Percentiles rank a stretch among this genome's conserved stretches.
Evolutionary conservation across 352 stramenopile species (phyloP).

Genomic region (Globisporangium nagaii): DNA sequence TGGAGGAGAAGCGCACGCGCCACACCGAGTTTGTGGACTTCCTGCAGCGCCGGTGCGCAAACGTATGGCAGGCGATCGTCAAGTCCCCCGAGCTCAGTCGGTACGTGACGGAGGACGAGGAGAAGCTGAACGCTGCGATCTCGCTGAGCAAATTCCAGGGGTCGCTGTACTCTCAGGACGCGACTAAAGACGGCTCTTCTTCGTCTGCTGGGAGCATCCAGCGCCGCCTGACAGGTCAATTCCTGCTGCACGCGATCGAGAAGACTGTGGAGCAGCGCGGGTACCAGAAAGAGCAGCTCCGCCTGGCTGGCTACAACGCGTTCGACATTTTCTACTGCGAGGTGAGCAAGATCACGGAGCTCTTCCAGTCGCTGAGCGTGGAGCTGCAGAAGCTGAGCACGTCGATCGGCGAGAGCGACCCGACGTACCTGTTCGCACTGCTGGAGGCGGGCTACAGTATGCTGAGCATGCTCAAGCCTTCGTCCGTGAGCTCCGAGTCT

Average conservation of each 20-base stretch:
- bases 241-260: constrained; percentile 74
- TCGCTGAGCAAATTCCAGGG: constrained; percentile 73
- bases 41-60: constrained; percentile 48
- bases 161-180: constrained; percentile 34
- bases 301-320: constrained; percentile 73
- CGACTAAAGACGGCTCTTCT: background rate
- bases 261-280: constrained; percentile 64
- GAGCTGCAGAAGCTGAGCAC: constrained; percentile 51
- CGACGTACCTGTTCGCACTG: constrained; percentile 50
- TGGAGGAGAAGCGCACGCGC: constrained; percentile 71
- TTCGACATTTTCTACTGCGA: constrained; percentile 89
- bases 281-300: constrained; percentile 75
- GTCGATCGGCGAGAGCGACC: constrained; percentile 55
- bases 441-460: constrained; percentile 68
- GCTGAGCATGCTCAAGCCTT: constrained; percentile 53
- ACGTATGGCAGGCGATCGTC: constrained; percentile 58
- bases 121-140: constrained; percentile 73
- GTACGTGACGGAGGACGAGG: constrained; percentile 59
- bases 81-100: constrained; percentile 43
- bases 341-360: constrained; percentile 70
- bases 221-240: constrained; percentile 40
- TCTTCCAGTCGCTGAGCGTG: constrained; percentile 50
- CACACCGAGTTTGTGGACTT: constrained; percentile 63
- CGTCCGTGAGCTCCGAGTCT: constrained; percentile 9
- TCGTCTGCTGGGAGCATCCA: constrained; percentile 16